These are phyloP conservation scores for Peziza echinospora DNA, from an alignment of 495 filamentous ascomycete genomes.

Conservation along the genomic window DNA sequence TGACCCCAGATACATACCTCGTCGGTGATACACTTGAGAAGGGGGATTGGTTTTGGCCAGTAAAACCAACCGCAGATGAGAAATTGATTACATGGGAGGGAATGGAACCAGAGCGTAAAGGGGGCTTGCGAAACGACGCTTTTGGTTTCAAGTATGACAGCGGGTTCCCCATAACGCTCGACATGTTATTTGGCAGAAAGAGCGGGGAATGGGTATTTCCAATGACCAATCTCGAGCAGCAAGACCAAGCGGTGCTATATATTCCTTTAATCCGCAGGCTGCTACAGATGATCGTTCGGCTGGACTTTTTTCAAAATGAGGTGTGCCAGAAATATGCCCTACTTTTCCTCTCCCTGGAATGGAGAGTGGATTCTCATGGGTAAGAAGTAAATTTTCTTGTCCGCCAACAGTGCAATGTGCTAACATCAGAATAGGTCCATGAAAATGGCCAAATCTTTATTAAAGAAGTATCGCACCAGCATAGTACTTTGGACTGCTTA, in stretches of 20 bases:
- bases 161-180: background rate
- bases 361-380: background rate
- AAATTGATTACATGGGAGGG: constrained; percentile 6
- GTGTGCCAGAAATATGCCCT: background rate
- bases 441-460: constrained; percentile 47
- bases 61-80: background rate
- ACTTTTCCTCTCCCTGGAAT: background rate
- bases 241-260: too few species aligned
- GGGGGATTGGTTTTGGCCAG: constrained; percentile 17
- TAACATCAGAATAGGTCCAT: constrained; percentile 25
- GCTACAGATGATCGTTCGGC: background rate
- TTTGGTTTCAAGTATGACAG: constrained; percentile 10
- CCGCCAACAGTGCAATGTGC: too few species aligned
- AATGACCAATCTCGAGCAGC: background rate
- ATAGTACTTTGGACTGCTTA: constrained; percentile 58
- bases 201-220: background rate
- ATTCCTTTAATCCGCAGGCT: too few species aligned
- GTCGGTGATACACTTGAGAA: constrained; percentile 6
- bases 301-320: background rate
- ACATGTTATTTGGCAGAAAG: background rate
- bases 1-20: constrained; percentile 11
- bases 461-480: constrained; percentile 45
- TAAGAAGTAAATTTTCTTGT: background rate
- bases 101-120: constrained; percentile 17
- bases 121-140: constrained; percentile 3